These are phyloP conservation scores for Trichoderma orchidacearum DNA, from an alignment of 495 filamentous ascomycete genomes.

Conservation along the genomic window DNA sequence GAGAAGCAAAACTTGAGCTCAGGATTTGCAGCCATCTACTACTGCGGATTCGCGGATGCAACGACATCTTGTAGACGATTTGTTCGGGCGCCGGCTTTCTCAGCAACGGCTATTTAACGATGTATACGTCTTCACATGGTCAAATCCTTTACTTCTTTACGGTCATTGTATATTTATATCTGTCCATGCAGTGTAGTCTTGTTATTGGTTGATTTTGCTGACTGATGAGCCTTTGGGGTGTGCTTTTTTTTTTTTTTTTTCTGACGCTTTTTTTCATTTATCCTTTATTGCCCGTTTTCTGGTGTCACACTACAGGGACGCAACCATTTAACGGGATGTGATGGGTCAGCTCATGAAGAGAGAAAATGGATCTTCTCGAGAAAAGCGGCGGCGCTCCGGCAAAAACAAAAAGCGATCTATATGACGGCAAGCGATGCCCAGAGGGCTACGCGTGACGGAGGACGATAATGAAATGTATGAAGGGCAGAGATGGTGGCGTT, in stretches of 20 bases:
- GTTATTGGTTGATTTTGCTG: background rate
- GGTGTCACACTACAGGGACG: background rate
- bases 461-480: background rate
- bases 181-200: background rate
- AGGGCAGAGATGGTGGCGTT: background rate
- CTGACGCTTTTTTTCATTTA: background rate
- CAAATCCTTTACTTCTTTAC: background rate
- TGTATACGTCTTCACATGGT: too few relatives aligned
- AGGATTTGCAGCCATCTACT: too few relatives aligned
- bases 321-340: background rate
- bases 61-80: background rate
- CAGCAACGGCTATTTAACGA: background rate
- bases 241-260: background rate
- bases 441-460: background rate
- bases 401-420: constrained; percentile 1
- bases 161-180: background rate
- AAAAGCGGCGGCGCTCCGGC: background rate
- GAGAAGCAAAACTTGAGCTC: background rate
- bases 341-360: too few relatives aligned
- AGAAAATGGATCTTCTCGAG: too few relatives aligned
- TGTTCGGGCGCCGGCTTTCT: background rate
- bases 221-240: background rate
- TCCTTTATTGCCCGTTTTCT: background rate
- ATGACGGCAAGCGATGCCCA: background rate
- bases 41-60: too few relatives aligned